Base-by-base conservation (phyloP, 495 filamentous ascomycete genomes). In the Penicillium steckii region DNA sequence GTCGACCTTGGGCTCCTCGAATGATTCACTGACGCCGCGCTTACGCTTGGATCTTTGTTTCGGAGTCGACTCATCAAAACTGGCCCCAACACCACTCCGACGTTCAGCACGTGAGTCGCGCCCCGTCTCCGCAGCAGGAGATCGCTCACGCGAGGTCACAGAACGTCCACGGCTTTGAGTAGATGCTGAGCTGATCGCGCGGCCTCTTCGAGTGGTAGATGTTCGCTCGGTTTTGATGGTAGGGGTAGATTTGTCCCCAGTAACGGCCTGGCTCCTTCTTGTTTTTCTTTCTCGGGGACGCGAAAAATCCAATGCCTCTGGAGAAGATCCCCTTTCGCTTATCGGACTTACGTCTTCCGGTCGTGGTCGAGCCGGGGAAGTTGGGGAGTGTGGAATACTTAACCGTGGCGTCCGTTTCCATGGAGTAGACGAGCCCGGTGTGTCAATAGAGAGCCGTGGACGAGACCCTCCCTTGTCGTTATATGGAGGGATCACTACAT, bases 141-240 rank as follows among this genome's bases (percentile, higher is more conserved):
- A 64, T 48, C 79, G 82, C 26, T 79, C 76, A 30, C 81, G 79
- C 3, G 81, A 84, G 26, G 72, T 59, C 10, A 84, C 68, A 4
- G 86, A 89, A 38, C 77, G 74, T 48, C 81, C 83, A 42, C 82
- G 74, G 46, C 79, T 80, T n/a, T 73, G 70, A 0, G 80, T 80
- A 3, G 83, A 84, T 22, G 77, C 71, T 19, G 71, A 73, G 54
- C 84, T 85, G 21, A 69, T 71, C 40, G 76, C 81, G 25, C 75
- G 74, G 29, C 66, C 69, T 40, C 67, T 68, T 5, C 61, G 68
- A 29, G 48, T 50, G 22, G 53, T 59, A 46, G 60, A 57, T 62
- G 52, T 42, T 62, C 67, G 68, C 61, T 74, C 70, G 40, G 37
- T 61, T 64, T 70, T 77, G 60, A 58, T 61, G 50, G 38, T 69